Base-by-base conservation (phyloP, 2,329 filamentous ascomycete genomes). In the Botrytis cinerea region DNA sequence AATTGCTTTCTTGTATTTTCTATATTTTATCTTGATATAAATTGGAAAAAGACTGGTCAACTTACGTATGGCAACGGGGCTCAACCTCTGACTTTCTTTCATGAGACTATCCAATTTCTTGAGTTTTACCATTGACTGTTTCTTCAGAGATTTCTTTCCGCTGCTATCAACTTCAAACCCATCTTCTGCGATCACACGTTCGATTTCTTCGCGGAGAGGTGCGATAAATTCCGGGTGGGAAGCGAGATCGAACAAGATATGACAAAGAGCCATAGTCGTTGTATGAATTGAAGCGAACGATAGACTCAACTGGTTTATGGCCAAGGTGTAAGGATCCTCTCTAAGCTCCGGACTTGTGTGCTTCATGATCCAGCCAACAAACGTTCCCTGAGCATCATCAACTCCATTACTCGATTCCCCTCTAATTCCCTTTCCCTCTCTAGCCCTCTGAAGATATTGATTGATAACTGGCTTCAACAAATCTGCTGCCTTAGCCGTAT, bases 221-320 rank as follows among this genome's bases (percentile, higher is more conserved):
- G 75, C 64, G 14, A 78, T 74, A 32, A 86, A 83, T 45, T 89
- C 84, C 0, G 87, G 87, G 16, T 82, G 76, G 4, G 85, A 82
- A 0, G 84, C 84, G 5, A 91, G 78, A 73, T 87, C 85, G 77
- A 86, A 88, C 66, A 90, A 83, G 76, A 85, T 73, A 82, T 88
- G 80, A 2, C 84, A 86, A 0, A 83, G 76, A 0, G 84, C 82
- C 63, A 85, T 78, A 0, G 84, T 83, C 0, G 86, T 88, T 0
- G 86, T 87, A 74, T 87, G 85, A 43, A 89, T 87, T 2, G 86
- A 84, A 0, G 86, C 86, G 7, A 74, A 73, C 12, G 73, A 38
- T 28, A 72, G 45, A 35, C 4, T 45, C 40, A 70, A 46, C 10
- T 70, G 68, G 9, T 70, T 59, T 7, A n/a, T 6, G 1, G 32